phyloP scores from a whole-genome alignment of 352 stramenopile genomes.

The Pythium vanterpoolii region DNA sequence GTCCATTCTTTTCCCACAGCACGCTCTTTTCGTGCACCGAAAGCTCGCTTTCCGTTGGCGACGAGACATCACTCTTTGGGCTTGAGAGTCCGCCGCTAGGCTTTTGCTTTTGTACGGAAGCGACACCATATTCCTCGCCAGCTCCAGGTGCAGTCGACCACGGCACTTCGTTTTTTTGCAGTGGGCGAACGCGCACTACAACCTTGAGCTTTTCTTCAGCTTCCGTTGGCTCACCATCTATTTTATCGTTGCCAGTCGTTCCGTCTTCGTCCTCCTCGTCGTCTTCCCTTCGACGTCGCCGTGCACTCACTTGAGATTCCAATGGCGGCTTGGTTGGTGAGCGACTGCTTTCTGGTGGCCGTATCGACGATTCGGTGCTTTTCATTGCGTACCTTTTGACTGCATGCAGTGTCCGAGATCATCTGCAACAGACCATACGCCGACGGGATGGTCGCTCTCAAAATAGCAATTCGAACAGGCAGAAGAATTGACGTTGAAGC shows the following conservation, averaged over 20 bases:
- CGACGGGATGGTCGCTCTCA: not conserved
- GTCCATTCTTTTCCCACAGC: constrained; percentile 66
- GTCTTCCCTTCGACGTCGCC: not conserved
- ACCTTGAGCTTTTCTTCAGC: constrained; percentile 62
- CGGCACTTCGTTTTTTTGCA: constrained; percentile 46
- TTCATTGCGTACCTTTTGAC: not conserved
- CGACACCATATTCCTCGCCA: not conserved
- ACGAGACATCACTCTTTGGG: not conserved
- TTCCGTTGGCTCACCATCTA: not conserved
- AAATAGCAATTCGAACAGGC: constrained; percentile 6
- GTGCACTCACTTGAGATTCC: too few species aligned
- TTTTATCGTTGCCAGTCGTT: not conserved
- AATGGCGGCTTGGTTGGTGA: not conserved
- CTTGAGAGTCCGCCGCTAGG: not conserved
- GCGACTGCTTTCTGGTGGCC: not conserved
- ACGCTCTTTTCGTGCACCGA: constrained; percentile 32
- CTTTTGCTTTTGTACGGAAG: not conserved
- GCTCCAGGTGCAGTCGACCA: constrained; percentile 18
- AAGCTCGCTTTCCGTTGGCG: constrained; percentile 21
- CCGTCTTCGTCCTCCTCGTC: not conserved
- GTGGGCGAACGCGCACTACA: constrained; percentile 49
- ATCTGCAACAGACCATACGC: not conserved
- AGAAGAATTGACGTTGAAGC: too few species aligned
- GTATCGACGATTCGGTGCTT: not conserved
- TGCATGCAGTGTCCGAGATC: not conserved